phyloP scores from a whole-genome alignment of 306 rosid genomes.

The Aeschynomene evenia region DNA sequence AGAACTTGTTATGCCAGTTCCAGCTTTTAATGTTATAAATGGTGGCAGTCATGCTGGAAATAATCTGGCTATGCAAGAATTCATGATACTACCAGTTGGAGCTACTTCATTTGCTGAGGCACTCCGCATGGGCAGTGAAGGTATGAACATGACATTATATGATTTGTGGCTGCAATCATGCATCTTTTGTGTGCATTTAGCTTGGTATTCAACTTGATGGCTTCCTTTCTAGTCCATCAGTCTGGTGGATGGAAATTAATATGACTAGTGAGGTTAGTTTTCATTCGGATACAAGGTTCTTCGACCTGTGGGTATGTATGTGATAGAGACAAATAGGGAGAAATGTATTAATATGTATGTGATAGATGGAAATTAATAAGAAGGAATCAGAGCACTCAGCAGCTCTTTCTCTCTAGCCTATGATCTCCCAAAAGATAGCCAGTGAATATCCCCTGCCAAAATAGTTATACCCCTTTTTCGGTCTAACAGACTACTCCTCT shows the following conservation, averaged over 20 bases:
- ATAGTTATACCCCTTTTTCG: too few species aligned
- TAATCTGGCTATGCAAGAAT: constrained; percentile 97
- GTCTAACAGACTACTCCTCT: too few species aligned
- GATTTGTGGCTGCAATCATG: background rate
- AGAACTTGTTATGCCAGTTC: constrained; percentile 98
- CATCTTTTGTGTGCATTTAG: constrained; percentile 10
- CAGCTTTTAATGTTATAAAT: constrained; percentile 96
- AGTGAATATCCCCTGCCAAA: too few species aligned
- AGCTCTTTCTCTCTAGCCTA: too few species aligned
- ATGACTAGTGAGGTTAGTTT: background rate
- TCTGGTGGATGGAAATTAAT: background rate
- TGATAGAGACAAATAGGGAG: too few species aligned
- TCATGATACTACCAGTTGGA: constrained; percentile 93
- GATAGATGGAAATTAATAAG: too few species aligned
- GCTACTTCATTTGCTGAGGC: constrained; percentile 94
- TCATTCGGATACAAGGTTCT: background rate
- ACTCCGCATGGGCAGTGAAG: constrained; percentile 95
- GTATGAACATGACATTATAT: constrained; percentile 27
- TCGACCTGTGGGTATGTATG: background rate
- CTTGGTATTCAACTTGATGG: constrained; percentile 10
- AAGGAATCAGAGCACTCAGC: too few species aligned
- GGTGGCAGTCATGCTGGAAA: constrained; percentile 99
- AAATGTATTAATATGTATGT: too few species aligned
- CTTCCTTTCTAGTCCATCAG: background rate
- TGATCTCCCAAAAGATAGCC: too few species aligned